These are phyloP conservation scores for Sanguinoderma infundibulare DNA, from an alignment of 1,284 basidiomycete genomes.

Conservation along the genomic window DNA sequence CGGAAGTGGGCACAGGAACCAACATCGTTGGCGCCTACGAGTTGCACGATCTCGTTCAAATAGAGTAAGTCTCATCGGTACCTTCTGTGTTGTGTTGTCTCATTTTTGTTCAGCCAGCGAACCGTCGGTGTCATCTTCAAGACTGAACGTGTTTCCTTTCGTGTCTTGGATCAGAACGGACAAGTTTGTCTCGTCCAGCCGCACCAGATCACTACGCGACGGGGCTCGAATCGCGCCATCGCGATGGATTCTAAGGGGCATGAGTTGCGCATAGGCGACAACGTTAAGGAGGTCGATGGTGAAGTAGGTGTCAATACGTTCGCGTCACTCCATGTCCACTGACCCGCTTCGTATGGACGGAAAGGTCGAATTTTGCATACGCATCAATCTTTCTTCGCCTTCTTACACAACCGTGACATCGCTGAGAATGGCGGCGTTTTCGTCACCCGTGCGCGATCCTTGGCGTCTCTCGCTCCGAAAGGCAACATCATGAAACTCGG, in stretches of 20 bases:
- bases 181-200: conserved; percentile 90
- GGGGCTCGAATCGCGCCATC: conserved; percentile 83
- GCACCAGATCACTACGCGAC: conserved; percentile 92
- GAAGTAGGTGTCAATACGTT: conserved; percentile 60
- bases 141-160: conserved; percentile 94
- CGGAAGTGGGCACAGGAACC: conserved; percentile 91
- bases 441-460: conserved; percentile 81
- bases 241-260: conserved; percentile 92
- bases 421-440: conserved; percentile 94
- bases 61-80: conserved; percentile 75
- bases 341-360: conserved; percentile 56
- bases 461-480: conserved; percentile 87
- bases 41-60: conserved; percentile 94
- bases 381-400: conserved; percentile 93
- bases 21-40: conserved; percentile 94
- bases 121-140: conserved; percentile 98
- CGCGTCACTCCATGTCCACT: neutral
- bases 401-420: conserved; percentile 92
- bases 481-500: conserved; percentile 67
- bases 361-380: conserved; percentile 95
- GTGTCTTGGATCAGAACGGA: conserved; percentile 94
- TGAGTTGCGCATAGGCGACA: conserved; percentile 84
- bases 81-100: conserved; percentile 9
- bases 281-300: conserved; percentile 92
- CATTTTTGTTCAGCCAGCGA: conserved; percentile 61